Evolutionary conservation across 1,139 yeast species (phyloP).

Genomic region (Pneumocystis sp.): DNA sequence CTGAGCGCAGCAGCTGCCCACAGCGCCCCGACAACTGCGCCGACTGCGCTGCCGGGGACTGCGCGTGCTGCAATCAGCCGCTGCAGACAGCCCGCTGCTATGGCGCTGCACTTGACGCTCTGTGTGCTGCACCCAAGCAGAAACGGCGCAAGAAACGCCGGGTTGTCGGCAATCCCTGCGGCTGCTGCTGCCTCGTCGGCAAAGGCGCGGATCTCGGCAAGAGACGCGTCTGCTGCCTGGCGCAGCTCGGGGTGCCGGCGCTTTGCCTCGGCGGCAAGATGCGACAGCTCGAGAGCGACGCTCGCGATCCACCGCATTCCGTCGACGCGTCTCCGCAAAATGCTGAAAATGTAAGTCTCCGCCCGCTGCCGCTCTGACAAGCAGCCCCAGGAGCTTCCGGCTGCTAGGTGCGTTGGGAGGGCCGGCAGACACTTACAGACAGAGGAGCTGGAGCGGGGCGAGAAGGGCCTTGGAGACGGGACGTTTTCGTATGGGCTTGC

Average conservation of each 20-base stretch:
- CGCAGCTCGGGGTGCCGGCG: slow-evolving; percentile 54
- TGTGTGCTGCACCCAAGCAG: slow-evolving; percentile 57
- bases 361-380: no score
- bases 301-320: background rate
- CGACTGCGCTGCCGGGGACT: slow-evolving; percentile 20
- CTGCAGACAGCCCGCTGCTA: slow-evolving; percentile 57
- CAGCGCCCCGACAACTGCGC: slow-evolving; percentile 45
- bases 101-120: slow-evolving; percentile 55
- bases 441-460: slow-evolving; percentile 95
- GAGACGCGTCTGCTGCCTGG: background rate
- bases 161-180: slow-evolving; percentile 27
- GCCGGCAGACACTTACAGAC: no score
- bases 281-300: slow-evolving; percentile 37
- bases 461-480: slow-evolving; percentile 93
- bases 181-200: background rate
- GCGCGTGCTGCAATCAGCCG: slow-evolving; percentile 38
- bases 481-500: slow-evolving; percentile 87
- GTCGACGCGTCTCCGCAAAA: background rate
- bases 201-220: background rate
- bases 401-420: no score
- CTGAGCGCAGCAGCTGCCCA: slow-evolving; percentile 63
- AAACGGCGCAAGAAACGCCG: slow-evolving; percentile 54
- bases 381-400: background rate
- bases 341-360: background rate
- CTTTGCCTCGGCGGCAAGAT: slow-evolving; percentile 52